Percentiles rank a stretch among this genome's conserved stretches.
Conservation (phyloP, 768 basidiomycete species). For the Boletus insuetus region DNA sequence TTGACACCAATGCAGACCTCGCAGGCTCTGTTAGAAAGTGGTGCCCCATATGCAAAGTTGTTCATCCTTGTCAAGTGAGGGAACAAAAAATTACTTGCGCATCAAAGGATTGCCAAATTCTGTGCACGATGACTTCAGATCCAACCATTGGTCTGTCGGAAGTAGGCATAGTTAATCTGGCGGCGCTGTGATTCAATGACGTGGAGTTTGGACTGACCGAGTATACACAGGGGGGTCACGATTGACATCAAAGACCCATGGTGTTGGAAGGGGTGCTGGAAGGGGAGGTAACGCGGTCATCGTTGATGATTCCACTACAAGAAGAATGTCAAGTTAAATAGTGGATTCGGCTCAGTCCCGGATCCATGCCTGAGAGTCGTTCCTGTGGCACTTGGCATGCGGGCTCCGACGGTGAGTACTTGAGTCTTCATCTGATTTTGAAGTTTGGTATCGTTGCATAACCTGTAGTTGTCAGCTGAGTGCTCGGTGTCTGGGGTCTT, state of each 20-base stretch:
- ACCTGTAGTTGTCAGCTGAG: no score
- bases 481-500: no score
- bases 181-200: neutral
- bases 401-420: no score
- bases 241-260: constrained; percentile 9
- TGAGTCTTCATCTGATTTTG: no score
- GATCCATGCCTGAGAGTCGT: no score
- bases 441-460: no score
- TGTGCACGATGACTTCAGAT: constrained; percentile 14
- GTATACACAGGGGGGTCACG: constrained; percentile 15
- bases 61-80: neutral
- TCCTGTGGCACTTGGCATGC: no score
- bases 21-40: constrained; percentile 5
- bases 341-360: no score
- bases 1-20: constrained; percentile 19
- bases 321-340: no score
- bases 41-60: neutral
- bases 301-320: no score
- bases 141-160: constrained; percentile 12
- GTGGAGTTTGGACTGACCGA: constrained; percentile 4
- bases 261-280: neutral
- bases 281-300: neutral
- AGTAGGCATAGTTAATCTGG: neutral
- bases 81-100: constrained; percentile 4
- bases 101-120: constrained; percentile 5